phyloP scores from a whole-genome alignment of 2,329 filamentous ascomycete genomes.

The Fusarium ramigenum region DNA sequence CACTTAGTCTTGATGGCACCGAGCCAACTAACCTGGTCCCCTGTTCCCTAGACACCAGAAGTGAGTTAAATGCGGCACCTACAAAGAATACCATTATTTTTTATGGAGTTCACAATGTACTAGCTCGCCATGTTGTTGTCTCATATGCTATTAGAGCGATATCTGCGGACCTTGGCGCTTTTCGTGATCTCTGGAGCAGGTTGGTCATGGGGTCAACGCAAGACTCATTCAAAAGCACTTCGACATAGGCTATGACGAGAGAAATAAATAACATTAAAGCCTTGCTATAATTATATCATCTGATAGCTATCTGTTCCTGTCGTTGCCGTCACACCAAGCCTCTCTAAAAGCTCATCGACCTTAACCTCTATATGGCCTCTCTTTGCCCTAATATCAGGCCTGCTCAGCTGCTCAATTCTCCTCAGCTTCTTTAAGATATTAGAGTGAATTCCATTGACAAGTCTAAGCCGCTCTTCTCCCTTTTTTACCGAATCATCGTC shows the following conservation, averaged over 20 bases:
- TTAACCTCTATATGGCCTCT: accelerated
- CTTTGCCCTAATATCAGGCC: accelerated
- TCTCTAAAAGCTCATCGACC: not conserved
- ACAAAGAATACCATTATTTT: accelerated
- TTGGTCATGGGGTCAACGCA: accelerated
- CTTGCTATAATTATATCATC: accelerated
- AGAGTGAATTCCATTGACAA: accelerated
- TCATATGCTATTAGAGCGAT: accelerated
- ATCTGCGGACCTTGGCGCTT: accelerated
- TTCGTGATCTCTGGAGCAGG: not conserved
- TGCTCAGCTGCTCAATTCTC: accelerated
- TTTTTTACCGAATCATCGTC: accelerated
- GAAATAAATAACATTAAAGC: no score
- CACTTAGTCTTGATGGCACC: not conserved
- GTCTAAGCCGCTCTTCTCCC: accelerated
- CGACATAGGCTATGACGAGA: accelerated
- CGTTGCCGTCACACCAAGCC: accelerated
- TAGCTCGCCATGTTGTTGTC: no score
- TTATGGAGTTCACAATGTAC: no score
- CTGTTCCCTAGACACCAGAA: not conserved
- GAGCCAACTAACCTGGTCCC: accelerated
- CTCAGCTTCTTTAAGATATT: not conserved
- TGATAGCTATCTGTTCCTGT: not conserved
- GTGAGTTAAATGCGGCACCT: not conserved
- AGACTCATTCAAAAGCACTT: accelerated